Evolutionary conservation across 352 stramenopile species (phyloP).

Genomic region (Phytophthora brassicae): DNA sequence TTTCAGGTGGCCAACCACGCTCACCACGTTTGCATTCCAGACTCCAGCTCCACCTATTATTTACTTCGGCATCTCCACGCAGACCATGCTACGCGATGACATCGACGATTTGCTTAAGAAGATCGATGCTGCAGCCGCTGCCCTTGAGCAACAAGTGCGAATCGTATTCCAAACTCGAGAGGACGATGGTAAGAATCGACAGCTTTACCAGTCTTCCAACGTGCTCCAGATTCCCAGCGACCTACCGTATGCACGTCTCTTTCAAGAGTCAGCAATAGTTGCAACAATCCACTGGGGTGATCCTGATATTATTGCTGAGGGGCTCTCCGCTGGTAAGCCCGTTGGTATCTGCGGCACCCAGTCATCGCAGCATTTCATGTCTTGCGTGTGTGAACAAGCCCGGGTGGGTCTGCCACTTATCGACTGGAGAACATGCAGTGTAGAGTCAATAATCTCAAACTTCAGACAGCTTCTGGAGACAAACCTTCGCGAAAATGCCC

Average conservation of each 20-base stretch:
- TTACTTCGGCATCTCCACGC: conserved; percentile 48
- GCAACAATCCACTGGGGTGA: conserved; percentile 75
- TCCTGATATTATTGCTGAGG: conserved; percentile 77
- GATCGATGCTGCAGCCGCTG: conserved; percentile 32
- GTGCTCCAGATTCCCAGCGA: conserved; percentile 35
- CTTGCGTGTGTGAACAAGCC: conserved; percentile 57
- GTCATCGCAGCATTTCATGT: conserved; percentile 86
- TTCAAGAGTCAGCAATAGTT: conserved; percentile 61
- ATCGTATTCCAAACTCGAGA: conserved; percentile 62
- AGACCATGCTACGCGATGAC: conserved; percentile 26
- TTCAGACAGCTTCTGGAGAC: conserved; percentile 49
- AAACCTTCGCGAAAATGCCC: conserved; percentile 41
- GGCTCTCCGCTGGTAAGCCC: conserved; percentile 74
- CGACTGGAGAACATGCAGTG: conserved; percentile 58
- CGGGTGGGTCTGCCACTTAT: conserved; percentile 72
- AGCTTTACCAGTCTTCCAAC: conserved; percentile 16
- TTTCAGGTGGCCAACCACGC: conserved; percentile 13
- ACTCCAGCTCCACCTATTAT: conserved; percentile 23
- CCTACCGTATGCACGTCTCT: conserved; percentile 73
- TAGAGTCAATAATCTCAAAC: conserved; percentile 49
- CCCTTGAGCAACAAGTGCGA: conserved; percentile 21
- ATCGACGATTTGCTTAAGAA: conserved; percentile 38
- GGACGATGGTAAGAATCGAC: conserved; percentile 8
- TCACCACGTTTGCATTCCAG: conserved; percentile 25
- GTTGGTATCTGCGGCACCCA: conserved; percentile 88